These are phyloP conservation scores for Tolypocladium capitatum DNA, from an alignment of 2,329 filamentous ascomycete genomes.

Conservation along the genomic window DNA sequence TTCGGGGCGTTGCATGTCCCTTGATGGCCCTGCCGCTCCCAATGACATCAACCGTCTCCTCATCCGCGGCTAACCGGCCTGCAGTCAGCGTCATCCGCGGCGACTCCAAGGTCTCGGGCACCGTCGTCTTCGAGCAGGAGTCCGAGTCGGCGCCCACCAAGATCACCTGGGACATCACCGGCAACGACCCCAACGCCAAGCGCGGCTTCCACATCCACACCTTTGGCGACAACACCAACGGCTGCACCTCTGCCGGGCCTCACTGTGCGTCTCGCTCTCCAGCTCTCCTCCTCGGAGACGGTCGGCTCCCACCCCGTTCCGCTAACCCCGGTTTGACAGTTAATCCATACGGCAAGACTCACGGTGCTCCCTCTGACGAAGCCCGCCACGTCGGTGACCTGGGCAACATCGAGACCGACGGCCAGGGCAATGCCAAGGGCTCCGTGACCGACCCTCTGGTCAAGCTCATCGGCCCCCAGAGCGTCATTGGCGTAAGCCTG, in stretches of 20 bases:
- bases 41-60: neutral
- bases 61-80: constrained; percentile 4
- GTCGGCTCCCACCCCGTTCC: neutral
- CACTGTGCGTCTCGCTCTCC: constrained; percentile 57
- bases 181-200: constrained; percentile 88
- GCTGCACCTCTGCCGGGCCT: constrained; percentile 94
- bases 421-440: constrained; percentile 78
- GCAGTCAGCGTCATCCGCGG: constrained; percentile 92
- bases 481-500: constrained; percentile 73
- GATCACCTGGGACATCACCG: constrained; percentile 83
- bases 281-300: neutral
- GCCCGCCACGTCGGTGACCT: constrained; percentile 93
- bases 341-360: constrained; percentile 88
- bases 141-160: constrained; percentile 71
- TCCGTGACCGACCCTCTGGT: constrained; percentile 66
- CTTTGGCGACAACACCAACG: constrained; percentile 99
- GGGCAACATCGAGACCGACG: constrained; percentile 94
- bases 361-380: constrained; percentile 74
- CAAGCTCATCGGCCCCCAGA: constrained; percentile 93
- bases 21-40: constrained; percentile 14
- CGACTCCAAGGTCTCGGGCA: constrained; percentile 90
- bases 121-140: constrained; percentile 88
- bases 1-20: constrained; percentile 11
- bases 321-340: constrained; percentile 37
- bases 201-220: constrained; percentile 98